A percentile compares a stretch with the other conserved stretches of the same genome.
Conservation (phyloP, 2,329 filamentous ascomycete genomes). For the Achaetomium macrosporum region DNA sequence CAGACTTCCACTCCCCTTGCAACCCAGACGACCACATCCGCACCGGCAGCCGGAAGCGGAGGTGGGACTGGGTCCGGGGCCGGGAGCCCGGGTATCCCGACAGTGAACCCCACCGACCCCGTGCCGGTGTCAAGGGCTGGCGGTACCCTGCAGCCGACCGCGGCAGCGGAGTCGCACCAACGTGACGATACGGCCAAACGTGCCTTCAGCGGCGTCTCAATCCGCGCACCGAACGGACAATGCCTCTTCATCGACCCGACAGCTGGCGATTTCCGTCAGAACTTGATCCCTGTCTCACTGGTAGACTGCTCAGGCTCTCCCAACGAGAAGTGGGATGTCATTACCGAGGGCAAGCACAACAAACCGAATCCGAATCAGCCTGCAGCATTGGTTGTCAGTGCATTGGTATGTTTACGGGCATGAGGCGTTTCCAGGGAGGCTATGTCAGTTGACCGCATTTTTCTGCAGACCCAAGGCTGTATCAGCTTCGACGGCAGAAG, state of each 20-base stretch:
- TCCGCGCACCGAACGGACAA: conserved; percentile 43
- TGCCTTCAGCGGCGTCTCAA: conserved; percentile 39
- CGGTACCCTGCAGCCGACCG: conserved; percentile 42
- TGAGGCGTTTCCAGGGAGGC: not conserved
- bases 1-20: not conserved
- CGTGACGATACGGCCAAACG: conserved; percentile 43
- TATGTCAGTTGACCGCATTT: not conserved
- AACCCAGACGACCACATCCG: conserved; percentile 9
- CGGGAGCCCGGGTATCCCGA: conserved; percentile 24
- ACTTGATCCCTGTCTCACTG: conserved; percentile 45
- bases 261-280: conserved; percentile 49
- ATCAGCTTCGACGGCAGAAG: conserved; percentile 44
- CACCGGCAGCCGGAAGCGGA: not conserved
- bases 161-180: conserved; percentile 43
- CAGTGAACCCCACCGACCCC: conserved; percentile 36
- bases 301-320: conserved; percentile 39
- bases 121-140: conserved; percentile 48
- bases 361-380: conserved; percentile 33
- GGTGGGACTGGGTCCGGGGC: conserved; percentile 9
- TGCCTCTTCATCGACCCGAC: conserved; percentile 48
- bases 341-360: conserved; percentile 46
- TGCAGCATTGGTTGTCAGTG: conserved; percentile 41
- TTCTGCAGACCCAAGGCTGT: conserved; percentile 37
- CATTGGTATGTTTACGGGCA: conserved; percentile 32
- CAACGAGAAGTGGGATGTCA: conserved; percentile 46